Percentiles rank a stretch among this genome's conserved stretches.
Evolutionary conservation across 176 grass and related monocot genomes (phyloP).

Genomic region (Oryza longistaminata): DNA sequence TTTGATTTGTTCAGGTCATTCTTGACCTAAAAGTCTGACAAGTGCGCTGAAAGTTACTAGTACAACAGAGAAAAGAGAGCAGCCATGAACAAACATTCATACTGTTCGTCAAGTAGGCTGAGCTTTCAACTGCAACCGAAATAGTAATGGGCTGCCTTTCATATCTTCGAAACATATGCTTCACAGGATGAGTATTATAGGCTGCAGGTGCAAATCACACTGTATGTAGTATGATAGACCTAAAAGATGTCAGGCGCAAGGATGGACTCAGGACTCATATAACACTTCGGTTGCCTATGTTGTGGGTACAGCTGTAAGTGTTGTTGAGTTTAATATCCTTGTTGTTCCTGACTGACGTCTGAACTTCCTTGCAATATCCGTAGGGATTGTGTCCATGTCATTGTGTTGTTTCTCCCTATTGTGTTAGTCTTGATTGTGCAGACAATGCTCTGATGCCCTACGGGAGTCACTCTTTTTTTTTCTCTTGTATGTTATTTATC

Average conservation of each 20-base stretch:
- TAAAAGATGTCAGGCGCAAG: neutral
- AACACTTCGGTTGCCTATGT: no score
- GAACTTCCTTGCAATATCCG: neutral
- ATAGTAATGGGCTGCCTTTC: slow-evolving; percentile 26
- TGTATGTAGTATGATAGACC: neutral
- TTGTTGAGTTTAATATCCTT: neutral
- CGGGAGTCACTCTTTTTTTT: no score
- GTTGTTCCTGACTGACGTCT: neutral
- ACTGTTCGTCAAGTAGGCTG: slow-evolving; percentile 3
- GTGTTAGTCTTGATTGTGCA: neutral
- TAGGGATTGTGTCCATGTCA: neutral
- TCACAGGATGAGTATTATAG: slow-evolving; percentile 11
- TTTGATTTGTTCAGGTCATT: neutral
- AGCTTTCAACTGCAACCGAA: slow-evolving; percentile 20
- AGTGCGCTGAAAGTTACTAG: slow-evolving; percentile 13
- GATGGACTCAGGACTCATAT: no score
- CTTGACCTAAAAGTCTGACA: slow-evolving; percentile 6
- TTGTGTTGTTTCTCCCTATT: neutral
- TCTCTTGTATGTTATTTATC: no score
- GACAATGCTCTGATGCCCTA: neutral
- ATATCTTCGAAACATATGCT: slow-evolving; percentile 9
- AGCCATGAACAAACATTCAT: slow-evolving; percentile 19
- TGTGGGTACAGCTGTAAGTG: neutral
- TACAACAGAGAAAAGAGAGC: slow-evolving; percentile 3
- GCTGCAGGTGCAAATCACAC: neutral